Evolutionary conservation across 2,329 filamentous ascomycete genomes (phyloP), one percentile per base, ranked within the genome.

Genomic region (Talaromyces sp.): DNA sequence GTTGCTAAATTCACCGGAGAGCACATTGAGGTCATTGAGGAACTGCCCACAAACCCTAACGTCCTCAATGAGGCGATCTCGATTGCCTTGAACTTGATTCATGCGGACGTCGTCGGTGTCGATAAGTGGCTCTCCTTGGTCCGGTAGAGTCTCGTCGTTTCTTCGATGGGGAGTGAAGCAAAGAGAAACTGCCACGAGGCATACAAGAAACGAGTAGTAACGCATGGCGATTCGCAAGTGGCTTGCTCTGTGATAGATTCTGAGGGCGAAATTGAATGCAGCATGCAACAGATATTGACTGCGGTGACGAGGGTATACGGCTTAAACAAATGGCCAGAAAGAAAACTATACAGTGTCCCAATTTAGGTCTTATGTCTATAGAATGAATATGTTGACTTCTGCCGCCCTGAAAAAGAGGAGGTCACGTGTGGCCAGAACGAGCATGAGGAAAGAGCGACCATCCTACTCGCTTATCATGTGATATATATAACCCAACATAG

Each of bases 151-250:
- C 24, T 43, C 16, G 43, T 61, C 52, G 22, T 59, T n/a, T 10
- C 37, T 62, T 45, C 59, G 58, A 49, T 19, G 54, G 11, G 50
- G 27, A 14, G 59, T 54, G 39, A 62, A 59, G 64, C 64, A 62
- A 6, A 66, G 24, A n/a, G 60, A 50, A 13, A 35, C 60, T 24
- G 60, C 64, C 16, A 66, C 49, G 41, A 62, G 33, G 24, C 49
- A 58, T 52, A 45, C 41, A 47, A 66, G 16, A 41, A 59, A 27
- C n/a, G 64, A 24, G 24, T 37, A 41, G 39, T 66, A 66, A 41
- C 37, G 60, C 64, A 66, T 66, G 37, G 16, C 43, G 43, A 41
- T 24, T 31, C 4, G 50, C 24, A 47, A 41, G 16, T 14, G 60
- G 41, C 49, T 62, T 22, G 49, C 7, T 1, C n/a, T 22, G 31